Percentiles rank a stretch among this genome's conserved stretches.
Conservation (phyloP, 106 monocot genomes). For the Acanthochlamys bracteata region DNA sequence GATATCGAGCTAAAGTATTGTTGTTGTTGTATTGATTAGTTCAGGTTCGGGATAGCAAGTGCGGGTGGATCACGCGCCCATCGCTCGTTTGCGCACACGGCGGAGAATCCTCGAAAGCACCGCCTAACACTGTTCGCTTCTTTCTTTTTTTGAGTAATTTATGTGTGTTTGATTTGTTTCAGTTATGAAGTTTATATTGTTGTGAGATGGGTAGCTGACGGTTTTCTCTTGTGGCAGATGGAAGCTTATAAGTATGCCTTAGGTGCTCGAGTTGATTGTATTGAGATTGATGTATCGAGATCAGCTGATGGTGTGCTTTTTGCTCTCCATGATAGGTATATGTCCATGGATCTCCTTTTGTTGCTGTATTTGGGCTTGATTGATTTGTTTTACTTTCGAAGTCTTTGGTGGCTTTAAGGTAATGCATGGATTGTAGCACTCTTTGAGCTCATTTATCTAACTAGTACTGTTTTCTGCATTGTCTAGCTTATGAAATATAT, state of each 20-base stretch:
- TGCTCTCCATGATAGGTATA: conserved; percentile 91
- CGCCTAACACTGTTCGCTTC: conserved; percentile 48
- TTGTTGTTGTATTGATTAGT: too few species aligned
- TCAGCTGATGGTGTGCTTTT: conserved; percentile 77
- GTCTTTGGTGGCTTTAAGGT: too few species aligned
- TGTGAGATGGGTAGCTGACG: not conserved
- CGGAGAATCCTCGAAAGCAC: conserved; percentile 60
- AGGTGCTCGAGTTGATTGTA: conserved; percentile 65
- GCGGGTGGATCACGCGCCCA: conserved; percentile 59
- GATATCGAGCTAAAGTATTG: too few species aligned
- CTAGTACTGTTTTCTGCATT: too few species aligned
- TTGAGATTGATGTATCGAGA: conserved; percentile 90
- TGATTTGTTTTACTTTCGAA: too few species aligned
- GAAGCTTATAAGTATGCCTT: conserved; percentile 65
- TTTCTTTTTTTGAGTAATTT: not conserved
- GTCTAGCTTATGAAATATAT: too few species aligned
- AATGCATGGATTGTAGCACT: too few species aligned
- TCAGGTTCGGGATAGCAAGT: conserved; percentile 52
- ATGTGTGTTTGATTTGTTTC: too few species aligned
- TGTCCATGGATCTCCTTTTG: not conserved
- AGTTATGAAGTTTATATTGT: too few species aligned
- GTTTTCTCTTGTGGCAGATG: conserved; percentile 36
- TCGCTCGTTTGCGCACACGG: conserved; percentile 95
- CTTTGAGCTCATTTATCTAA: too few species aligned
- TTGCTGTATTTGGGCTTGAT: not conserved